These are phyloP conservation scores for Microsporum ferrugineum DNA, from an alignment of 2,329 filamentous ascomycete species.

Conservation along the genomic window DNA sequence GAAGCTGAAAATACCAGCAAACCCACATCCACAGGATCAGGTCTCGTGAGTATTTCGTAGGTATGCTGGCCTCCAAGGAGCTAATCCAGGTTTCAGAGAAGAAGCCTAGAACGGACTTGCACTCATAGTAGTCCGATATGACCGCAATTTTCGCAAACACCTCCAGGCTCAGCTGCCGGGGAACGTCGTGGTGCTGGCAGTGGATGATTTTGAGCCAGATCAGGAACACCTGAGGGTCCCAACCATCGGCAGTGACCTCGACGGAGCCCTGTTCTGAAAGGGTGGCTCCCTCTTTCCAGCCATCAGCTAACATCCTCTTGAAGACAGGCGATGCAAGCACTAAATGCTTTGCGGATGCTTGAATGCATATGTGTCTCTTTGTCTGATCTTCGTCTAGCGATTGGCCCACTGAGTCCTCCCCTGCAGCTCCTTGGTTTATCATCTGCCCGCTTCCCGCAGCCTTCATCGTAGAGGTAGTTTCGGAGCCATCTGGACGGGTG, in stretches of 20 bases:
- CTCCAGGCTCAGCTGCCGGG: conserved; percentile 12
- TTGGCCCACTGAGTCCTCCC: neutral
- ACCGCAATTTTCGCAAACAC: conserved; percentile 19
- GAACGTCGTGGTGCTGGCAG: neutral
- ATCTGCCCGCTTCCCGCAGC: too few relatives aligned
- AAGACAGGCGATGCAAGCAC: neutral
- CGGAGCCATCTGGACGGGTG: too few relatives aligned
- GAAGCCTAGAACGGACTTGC: conserved; percentile 13
- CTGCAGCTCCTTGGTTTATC: neutral
- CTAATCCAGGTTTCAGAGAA: conserved; percentile 15
- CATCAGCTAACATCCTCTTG: neutral
- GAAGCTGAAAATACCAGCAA: neutral
- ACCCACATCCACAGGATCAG: neutral
- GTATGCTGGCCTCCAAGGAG: conserved; percentile 6
- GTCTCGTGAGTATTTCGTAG: conserved; percentile 2
- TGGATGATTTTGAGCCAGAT: neutral
- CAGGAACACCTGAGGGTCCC: neutral
- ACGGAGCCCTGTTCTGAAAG: neutral
- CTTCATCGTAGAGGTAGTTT: too few relatives aligned
- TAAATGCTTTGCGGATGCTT: neutral
- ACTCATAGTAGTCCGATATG: conserved; percentile 20
- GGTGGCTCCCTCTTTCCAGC: neutral
- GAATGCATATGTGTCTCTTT: neutral
- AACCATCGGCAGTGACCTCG: neutral
- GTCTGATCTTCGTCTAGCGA: neutral